Evolutionary conservation across 257 asterid genomes (phyloP).

Genomic region (Anisodus acutangulus): DNA sequence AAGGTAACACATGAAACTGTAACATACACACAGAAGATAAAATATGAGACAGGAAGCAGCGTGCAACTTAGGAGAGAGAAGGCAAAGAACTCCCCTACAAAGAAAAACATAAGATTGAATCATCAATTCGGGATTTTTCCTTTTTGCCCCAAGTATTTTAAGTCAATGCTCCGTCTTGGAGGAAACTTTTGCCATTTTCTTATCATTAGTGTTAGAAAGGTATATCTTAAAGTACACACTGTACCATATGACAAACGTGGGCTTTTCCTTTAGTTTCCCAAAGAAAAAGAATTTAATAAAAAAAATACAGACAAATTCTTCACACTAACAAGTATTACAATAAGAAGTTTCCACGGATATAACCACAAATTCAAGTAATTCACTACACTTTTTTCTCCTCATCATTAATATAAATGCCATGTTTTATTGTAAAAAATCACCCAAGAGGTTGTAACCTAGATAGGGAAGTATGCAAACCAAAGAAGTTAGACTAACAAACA

Average conservation of each 20-base stretch:
- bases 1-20: conserved; percentile 14
- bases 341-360: not conserved
- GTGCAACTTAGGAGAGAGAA: not conserved
- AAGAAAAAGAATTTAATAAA: too few species aligned
- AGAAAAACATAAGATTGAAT: not conserved
- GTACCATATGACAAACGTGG: not conserved
- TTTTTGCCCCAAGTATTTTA: too few species aligned
- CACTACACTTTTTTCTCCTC: not conserved
- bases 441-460: conserved; percentile 1
- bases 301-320: not conserved
- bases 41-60: not conserved
- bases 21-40: not conserved
- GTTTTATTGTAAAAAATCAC: not conserved
- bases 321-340: not conserved
- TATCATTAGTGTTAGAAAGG: not conserved
- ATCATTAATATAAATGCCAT: not conserved
- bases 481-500: not conserved
- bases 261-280: not conserved
- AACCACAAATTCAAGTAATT: not conserved
- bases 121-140: not conserved
- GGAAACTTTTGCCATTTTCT: conserved; percentile 15
- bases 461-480: not conserved
- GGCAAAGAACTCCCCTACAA: not conserved
- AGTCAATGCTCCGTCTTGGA: too few species aligned
- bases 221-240: not conserved